Evolutionary conservation across 2,329 filamentous ascomycete species (phyloP).

Genomic region (Claviceps fusiformis): DNA sequence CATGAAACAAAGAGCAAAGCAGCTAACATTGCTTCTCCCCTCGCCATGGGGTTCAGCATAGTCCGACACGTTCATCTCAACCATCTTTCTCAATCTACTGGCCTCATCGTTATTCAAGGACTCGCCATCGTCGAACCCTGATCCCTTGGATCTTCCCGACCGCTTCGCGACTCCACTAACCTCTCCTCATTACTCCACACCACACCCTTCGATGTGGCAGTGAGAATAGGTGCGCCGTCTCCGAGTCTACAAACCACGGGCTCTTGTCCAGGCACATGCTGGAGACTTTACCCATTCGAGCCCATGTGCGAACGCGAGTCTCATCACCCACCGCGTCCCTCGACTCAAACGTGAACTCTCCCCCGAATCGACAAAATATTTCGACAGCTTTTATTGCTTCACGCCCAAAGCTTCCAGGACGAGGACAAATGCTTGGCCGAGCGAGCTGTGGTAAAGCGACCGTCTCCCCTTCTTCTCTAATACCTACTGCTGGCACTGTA

Average conservation of each 20-base stretch:
- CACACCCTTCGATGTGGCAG: slow-evolving; percentile 15
- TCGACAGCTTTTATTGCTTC: slow-evolving; percentile 1
- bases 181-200: slow-evolving; percentile 7
- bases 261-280: slow-evolving; percentile 10
- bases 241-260: slow-evolving; percentile 5
- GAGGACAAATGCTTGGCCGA: slow-evolving; percentile 14
- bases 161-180: slow-evolving; percentile 5
- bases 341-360: slow-evolving; percentile 19
- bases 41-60: slow-evolving; percentile 1
- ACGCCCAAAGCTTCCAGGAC: slow-evolving; percentile 1
- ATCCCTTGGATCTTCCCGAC: slow-evolving; percentile 1
- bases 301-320: slow-evolving; percentile 28
- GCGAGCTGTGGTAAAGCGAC: slow-evolving; percentile 8
- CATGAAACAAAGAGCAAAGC: slow-evolving; percentile 1
- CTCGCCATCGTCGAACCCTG: not conserved
- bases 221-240: slow-evolving; percentile 10
- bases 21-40: slow-evolving; percentile 4
- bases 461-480: not conserved
- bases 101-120: not conserved
- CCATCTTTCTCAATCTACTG: slow-evolving; percentile 3
- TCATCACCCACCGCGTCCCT: slow-evolving; percentile 17
- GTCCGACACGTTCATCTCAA: not conserved
- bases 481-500: slow-evolving; percentile 8
- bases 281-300: slow-evolving; percentile 11
- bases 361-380: slow-evolving; percentile 8